phyloP scores from a whole-genome alignment of 2,329 filamentous ascomycete species.

The Botryotinia globosa region DNA sequence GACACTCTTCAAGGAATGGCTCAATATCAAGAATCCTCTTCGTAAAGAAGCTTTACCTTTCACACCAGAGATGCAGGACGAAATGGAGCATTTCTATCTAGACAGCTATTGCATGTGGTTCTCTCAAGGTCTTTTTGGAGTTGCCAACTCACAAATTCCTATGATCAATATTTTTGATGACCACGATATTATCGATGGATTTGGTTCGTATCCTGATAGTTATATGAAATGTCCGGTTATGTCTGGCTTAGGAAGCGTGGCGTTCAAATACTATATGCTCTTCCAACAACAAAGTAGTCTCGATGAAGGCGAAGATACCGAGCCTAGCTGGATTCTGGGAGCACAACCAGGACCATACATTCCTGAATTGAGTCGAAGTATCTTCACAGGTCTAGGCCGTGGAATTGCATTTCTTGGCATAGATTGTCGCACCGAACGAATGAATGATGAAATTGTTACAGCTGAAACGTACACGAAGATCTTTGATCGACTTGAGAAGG shows the following conservation, averaged over 20 bases:
- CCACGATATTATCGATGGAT: slow-evolving; percentile 89
- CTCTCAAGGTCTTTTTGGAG: slow-evolving; percentile 88
- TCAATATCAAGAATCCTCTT: slow-evolving; percentile 72
- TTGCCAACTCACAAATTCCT: slow-evolving; percentile 90
- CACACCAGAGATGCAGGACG: slow-evolving; percentile 76
- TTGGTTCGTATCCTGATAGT: slow-evolving; percentile 85
- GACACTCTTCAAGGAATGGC: slow-evolving; percentile 77
- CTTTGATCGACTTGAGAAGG: slow-evolving; percentile 79
- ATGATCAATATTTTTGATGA: slow-evolving; percentile 99
- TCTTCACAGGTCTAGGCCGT: slow-evolving; percentile 80
- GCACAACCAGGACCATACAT: slow-evolving; percentile 83
- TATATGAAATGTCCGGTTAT: slow-evolving; percentile 93
- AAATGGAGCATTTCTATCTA: slow-evolving; percentile 85
- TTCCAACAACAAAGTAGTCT: slow-evolving; percentile 93
- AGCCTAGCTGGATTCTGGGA: slow-evolving; percentile 90
- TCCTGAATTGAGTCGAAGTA: slow-evolving; percentile 74
- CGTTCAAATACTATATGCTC: slow-evolving; percentile 98
- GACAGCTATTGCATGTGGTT: slow-evolving; percentile 93
- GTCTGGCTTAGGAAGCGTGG: slow-evolving; percentile 81
- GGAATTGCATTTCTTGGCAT: slow-evolving; percentile 80
- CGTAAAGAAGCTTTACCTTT: slow-evolving; percentile 80
- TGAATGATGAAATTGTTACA: slow-evolving; percentile 74
- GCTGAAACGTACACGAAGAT: slow-evolving; percentile 82
- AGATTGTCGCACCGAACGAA: slow-evolving; percentile 89
- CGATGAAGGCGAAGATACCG: slow-evolving; percentile 75